These are phyloP conservation scores for Hypoxylon lienhwacheense DNA, from an alignment of 495 filamentous ascomycete species.

Conservation along the genomic window DNA sequence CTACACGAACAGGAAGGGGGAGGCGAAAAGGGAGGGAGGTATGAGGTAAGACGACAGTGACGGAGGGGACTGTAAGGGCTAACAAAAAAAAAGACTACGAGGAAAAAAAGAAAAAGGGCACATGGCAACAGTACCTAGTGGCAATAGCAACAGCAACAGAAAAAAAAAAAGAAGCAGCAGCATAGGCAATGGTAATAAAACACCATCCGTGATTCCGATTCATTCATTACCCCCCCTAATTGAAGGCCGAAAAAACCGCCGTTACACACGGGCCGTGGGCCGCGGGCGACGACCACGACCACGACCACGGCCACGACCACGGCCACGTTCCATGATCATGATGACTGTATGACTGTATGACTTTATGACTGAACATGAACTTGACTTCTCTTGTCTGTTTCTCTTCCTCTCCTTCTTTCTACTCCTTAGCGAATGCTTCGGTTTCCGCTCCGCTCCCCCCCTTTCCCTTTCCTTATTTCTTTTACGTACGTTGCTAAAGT, in stretches of 20 bases:
- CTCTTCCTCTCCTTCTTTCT: constrained; percentile 7
- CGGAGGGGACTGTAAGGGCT: too few species aligned
- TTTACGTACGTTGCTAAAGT: too few species aligned
- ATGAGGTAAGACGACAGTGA: too few species aligned
- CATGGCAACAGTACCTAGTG: not conserved
- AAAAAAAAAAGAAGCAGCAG: not conserved
- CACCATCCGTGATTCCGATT: constrained; percentile 5
- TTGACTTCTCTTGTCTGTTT: not conserved
- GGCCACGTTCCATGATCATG: too few species aligned
- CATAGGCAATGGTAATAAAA: not conserved
- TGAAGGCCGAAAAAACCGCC: too few species aligned
- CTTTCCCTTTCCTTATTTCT: not conserved
- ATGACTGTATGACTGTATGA: too few species aligned
- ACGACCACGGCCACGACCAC: not conserved
- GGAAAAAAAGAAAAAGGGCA: too few species aligned
- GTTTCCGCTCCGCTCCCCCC: not conserved
- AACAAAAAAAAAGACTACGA: too few species aligned
- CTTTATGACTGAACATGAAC: constrained; percentile 8
- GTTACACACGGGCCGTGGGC: too few species aligned
- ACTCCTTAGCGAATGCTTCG: constrained; percentile 25
- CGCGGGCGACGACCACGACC: not conserved
- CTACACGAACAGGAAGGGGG: too few species aligned
- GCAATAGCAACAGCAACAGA: not conserved
- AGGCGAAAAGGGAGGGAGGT: too few species aligned
- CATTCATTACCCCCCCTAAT: too few species aligned